Percentiles rank a stretch among this genome's conserved stretches.
Evolutionary conservation across 495 filamentous ascomycete species (phyloP).

Genomic region (Aspergillus ellipticus): DNA sequence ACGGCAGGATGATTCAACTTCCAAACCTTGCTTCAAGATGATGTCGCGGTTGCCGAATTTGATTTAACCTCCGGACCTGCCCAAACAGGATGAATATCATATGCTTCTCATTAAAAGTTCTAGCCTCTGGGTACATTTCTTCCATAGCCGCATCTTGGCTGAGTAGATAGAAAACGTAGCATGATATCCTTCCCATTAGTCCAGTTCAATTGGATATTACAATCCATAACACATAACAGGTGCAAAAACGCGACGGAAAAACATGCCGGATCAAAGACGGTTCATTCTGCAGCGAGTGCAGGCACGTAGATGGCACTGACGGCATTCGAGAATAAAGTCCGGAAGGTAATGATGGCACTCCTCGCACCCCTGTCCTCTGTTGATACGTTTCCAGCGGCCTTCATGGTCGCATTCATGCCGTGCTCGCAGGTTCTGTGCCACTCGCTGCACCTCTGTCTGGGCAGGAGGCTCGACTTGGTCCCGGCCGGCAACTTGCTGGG

Average conservation of each 20-base stretch:
- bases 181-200: too few relatives aligned
- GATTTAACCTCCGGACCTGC: too few relatives aligned
- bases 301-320: conserved; percentile 1
- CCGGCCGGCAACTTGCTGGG: conserved; percentile 9
- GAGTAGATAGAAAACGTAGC: too few relatives aligned
- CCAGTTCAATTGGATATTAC: too few relatives aligned
- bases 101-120: too few relatives aligned
- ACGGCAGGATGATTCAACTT: background rate
- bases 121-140: too few relatives aligned
- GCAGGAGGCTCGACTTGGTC: conserved; percentile 1
- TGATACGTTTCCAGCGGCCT: conserved; percentile 1
- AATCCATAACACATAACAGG: too few relatives aligned
- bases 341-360: conserved; percentile 1
- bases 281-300: conserved; percentile 10
- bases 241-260: background rate
- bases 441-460: conserved; percentile 1
- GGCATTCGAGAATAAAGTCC: conserved; percentile 7
- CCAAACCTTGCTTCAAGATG: background rate
- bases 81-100: too few relatives aligned
- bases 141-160: too few relatives aligned
- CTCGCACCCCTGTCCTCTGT: conserved; percentile 5
- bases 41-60: background rate
- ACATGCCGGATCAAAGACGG: background rate
- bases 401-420: conserved; percentile 1
- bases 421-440: background rate